Percentiles rank a stretch among this genome's conserved stretches.
Conservation (phyloP, 805 yeast species). For the Ogataea paraovalis region DNA sequence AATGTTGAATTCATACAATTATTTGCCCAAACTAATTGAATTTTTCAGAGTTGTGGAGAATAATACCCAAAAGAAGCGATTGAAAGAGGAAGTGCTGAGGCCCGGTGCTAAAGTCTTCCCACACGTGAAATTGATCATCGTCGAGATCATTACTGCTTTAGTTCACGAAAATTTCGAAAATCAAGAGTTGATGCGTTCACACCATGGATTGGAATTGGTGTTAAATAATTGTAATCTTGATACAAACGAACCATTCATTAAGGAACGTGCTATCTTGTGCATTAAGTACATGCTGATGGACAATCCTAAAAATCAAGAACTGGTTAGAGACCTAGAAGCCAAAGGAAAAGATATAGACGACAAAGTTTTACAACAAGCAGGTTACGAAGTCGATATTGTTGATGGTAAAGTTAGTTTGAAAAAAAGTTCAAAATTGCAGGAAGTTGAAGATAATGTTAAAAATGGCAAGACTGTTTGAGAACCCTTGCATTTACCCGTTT, state of each 20-base stretch:
- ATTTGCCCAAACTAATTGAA: constrained; percentile 32
- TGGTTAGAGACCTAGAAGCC: constrained; percentile 78
- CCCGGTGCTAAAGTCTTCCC: constrained; percentile 45
- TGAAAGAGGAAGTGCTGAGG: constrained; percentile 25
- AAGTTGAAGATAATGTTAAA: constrained; percentile 11
- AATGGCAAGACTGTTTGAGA: not conserved
- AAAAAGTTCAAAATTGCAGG: constrained; percentile 14
- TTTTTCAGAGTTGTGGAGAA: constrained; percentile 40
- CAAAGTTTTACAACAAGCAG: constrained; percentile 49
- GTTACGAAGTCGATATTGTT: constrained; percentile 68
- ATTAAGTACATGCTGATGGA: constrained; percentile 60
- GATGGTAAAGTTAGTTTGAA: constrained; percentile 68
- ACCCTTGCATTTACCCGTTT: not conserved
- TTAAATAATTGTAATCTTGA: constrained; percentile 83
- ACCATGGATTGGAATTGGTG: constrained; percentile 66
- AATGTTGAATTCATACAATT: constrained; percentile 38
- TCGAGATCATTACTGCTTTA: constrained; percentile 62
- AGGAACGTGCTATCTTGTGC: constrained; percentile 81
- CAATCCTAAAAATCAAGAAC: constrained; percentile 67
- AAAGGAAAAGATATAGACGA: constrained; percentile 57
- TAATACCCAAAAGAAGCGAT: constrained; percentile 33
- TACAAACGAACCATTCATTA: constrained; percentile 80
- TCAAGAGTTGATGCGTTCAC: constrained; percentile 64
- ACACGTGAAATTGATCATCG: constrained; percentile 57
- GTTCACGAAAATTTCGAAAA: constrained; percentile 46